Conservation (phyloP, 371 early-diverging fungal genomes). For the Mucor lusitanicus region DNA sequence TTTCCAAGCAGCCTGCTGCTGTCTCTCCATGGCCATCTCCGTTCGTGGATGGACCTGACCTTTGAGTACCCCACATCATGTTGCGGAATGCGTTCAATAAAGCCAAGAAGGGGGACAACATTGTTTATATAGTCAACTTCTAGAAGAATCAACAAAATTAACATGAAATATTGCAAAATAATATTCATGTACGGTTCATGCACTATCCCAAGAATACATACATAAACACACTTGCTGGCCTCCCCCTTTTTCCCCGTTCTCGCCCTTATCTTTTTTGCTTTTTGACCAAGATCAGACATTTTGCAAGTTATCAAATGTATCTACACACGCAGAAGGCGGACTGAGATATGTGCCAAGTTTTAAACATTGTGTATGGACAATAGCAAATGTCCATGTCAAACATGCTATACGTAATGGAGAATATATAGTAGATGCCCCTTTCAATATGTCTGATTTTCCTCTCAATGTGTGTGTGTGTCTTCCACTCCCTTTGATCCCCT, state of each 20-base stretch:
- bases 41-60: no score
- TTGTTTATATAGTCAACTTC: conserved; percentile 4
- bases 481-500: not conserved
- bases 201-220: conserved; percentile 16
- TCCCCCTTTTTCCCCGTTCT: not conserved
- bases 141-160: conserved; percentile 10
- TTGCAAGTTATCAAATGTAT: not conserved
- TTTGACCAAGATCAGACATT: not conserved
- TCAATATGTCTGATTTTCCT: not conserved
- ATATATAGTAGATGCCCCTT: not conserved
- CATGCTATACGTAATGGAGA: no score
- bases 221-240: not conserved
- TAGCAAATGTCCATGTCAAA: not conserved
- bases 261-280: not conserved
- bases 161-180: not conserved
- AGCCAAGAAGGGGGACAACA: not conserved
- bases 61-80: no score
- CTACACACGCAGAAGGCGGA: not conserved
- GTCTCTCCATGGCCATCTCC: no score
- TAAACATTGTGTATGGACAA: not conserved
- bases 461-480: not conserved
- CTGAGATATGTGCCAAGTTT: conserved; percentile 10
- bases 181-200: conserved; percentile 4
- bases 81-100: not conserved
- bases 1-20: no score